Base-by-base conservation (phyloP, 495 filamentous ascomycete genomes). In the Xylaria curta region DNA sequence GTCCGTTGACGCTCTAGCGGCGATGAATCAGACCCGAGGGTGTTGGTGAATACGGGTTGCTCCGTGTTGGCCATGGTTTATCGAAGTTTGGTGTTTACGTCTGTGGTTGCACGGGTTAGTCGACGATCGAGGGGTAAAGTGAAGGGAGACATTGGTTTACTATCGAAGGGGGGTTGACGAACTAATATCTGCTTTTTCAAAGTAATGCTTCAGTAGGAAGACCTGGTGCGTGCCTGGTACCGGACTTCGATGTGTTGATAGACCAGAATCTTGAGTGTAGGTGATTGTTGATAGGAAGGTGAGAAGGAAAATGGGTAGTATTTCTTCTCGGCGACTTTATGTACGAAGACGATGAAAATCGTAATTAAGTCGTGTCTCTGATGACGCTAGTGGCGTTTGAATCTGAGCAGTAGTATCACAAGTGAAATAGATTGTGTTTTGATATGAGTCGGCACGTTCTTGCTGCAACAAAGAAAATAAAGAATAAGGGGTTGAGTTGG, bases 11-110 rank as follows among this genome's bases (percentile, higher is more conserved):
- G n/a, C 0, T 49, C 66, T 24, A 62, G 47, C 28, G 69, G 71
- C 33, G 73, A 72, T 31, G 44, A 62, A 65, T 53, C 46, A 59
- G 46, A 51, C 59, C 64, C 63, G 70, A 75, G 71, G 53, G 38
- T 70, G 69, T 76, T 73, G 66, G 61, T 61, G 69, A 75, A 75
- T 10, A 75, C 74, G 40, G 73, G 62, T 19, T 72, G 21, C 31
- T 72, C 68, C 19, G 70, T 65, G 66, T 19, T 66, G 54, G 77
- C 71, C 76, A 79, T 79, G 24, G 61, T 69, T 58, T 60, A 19
- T 4, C 21, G 56, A 24, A 42, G 56, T 54, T 44, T 51, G 42
- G 15, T 8, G 63, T 59, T 24, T 38, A 40, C 66, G 44, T 31
- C 53, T 53, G 31, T 12, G 46, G 63, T 31, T 17, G 17, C 19